Evolutionary conservation across 1,284 basidiomycete genomes (phyloP).

Genomic region (Veloboletus limbatus): DNA sequence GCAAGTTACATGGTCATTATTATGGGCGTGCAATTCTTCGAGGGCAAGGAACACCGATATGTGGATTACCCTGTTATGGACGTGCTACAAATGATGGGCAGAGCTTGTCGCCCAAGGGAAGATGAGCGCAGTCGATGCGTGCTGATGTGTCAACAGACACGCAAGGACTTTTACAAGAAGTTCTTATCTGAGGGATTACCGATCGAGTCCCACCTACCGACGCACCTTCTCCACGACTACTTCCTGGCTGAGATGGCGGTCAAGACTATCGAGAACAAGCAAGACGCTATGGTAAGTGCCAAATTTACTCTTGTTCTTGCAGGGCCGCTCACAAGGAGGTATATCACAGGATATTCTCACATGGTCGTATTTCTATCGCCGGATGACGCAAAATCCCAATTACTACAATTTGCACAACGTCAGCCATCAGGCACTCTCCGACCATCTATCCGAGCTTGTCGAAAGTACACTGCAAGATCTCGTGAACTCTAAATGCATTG

Average conservation of each 20-base stretch:
- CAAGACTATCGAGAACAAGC: conserved; percentile 98
- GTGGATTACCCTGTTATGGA: conserved; percentile 98
- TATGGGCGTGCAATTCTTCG: conserved; percentile 96
- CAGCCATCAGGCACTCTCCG: conserved; percentile 89
- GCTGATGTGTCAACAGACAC: conserved; percentile 94
- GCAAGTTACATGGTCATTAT: conserved; percentile 97
- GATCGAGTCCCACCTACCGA: conserved; percentile 91
- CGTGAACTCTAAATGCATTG: conserved; percentile 92
- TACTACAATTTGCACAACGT: conserved; percentile 96
- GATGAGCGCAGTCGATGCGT: conserved; percentile 90
- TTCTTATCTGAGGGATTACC: conserved; percentile 97
- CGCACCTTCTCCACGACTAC: conserved; percentile 89
- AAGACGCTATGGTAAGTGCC: conserved; percentile 82
- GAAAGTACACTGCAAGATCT: conserved; percentile 91
- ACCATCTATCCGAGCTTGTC: conserved; percentile 94
- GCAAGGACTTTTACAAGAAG: conserved; percentile 99
- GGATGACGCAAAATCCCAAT: conserved; percentile 94
- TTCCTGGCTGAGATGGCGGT: conserved; percentile 99
- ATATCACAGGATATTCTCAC: conserved; percentile 77
- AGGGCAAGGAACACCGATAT: conserved; percentile 96
- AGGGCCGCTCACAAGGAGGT: conserved; percentile 4
- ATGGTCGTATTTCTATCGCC: conserved; percentile 95
- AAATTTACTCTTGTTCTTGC: not conserved
- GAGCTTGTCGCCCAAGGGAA: conserved; percentile 84
- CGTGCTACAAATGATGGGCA: conserved; percentile 98